Base-by-base conservation (phyloP, 2,329 filamentous ascomycete genomes). In the Chrysoporthe austroafricana region DNA sequence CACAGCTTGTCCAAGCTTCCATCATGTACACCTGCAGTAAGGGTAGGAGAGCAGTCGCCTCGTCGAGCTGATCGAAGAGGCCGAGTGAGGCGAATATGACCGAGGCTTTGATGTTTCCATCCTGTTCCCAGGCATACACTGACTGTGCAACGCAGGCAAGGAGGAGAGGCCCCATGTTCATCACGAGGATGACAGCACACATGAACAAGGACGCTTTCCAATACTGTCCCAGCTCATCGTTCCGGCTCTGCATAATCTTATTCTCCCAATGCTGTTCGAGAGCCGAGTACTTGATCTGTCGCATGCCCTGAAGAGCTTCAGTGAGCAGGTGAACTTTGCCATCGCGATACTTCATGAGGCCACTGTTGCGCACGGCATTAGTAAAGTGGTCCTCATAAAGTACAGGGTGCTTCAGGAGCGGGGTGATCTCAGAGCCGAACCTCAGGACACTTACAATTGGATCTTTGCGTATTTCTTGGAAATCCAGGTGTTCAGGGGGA, bases 211-310 rank as follows among this genome's bases (percentile, higher is more conserved):
- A 73, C 1, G 75, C 73, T 39, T 70, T 75, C 76, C 77, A 77
- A 65, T 74, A 77, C 63, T 77, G 76, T n/a, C 66, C 68, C 32
- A 79, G 71, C 71, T 79, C 77, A 36, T 77, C 75, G 60, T 77
- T 75, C 39, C 77, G 74, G 56, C 73, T 76, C n/a, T 74, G 69
- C 43, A 77, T 57, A 18, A 79, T 78, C 69, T 76, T 78, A 48
- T 72, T 68, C 66, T 79, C 76, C 73, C 76, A 79, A 43, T 77
- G 72, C 42, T 74, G 70, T 64, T 79, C 77, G 13, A 79, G 73
- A 9, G 77, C 77, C 3, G 77, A 78, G 69, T 77, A 79, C 63
- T 77, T 76, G 74, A 79, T 79, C 70, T 79, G 77, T 13, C 77
- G 76, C 75, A 79, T 79, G 34, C 77, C 77, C 44, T 78, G 75